Percentiles rank a stretch among this genome's conserved stretches.
phyloP scores from a whole-genome alignment of 2,329 filamentous ascomycete species.

The Metarhizium anisopliae region DNA sequence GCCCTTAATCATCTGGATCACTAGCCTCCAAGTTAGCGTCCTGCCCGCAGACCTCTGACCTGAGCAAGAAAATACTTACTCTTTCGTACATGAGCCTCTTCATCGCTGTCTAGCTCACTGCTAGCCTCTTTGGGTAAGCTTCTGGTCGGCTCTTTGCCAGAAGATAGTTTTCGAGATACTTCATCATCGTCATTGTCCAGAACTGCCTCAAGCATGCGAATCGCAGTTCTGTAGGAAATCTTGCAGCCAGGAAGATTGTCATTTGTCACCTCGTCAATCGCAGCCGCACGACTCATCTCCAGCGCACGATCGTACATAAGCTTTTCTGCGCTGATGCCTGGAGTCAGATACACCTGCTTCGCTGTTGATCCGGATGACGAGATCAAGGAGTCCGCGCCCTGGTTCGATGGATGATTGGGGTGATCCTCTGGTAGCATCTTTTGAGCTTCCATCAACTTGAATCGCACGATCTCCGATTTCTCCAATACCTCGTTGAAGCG shows the following conservation, averaged over 20 bases:
- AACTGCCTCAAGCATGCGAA: conserved; percentile 90
- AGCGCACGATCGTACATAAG: conserved; percentile 96
- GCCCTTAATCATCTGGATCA: conserved; percentile 54
- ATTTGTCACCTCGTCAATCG: conserved; percentile 91
- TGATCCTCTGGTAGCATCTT: conserved; percentile 76
- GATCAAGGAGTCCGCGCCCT: conserved; percentile 48
- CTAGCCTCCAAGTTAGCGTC: conserved; percentile 26
- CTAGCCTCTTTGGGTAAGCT: conserved; percentile 23
- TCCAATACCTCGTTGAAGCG: conserved; percentile 97
- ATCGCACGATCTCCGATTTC: conserved; percentile 88
- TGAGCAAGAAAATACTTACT: conserved; percentile 39
- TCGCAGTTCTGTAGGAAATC: conserved; percentile 85
- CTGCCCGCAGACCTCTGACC: too few relatives aligned
- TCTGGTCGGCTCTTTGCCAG: conserved; percentile 32
- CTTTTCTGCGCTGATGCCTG: conserved; percentile 88
- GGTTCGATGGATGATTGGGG: conserved; percentile 75
- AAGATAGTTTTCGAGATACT: conserved; percentile 21
- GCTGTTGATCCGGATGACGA: conserved; percentile 53
- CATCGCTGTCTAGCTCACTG: conserved; percentile 54
- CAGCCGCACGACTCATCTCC: conserved; percentile 91
- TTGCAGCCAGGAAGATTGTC: conserved; percentile 83
- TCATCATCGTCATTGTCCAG: conserved; percentile 69
- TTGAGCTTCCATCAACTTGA: conserved; percentile 81
- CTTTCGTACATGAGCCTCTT: conserved; percentile 64
- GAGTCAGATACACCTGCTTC: conserved; percentile 75